phyloP scores from a whole-genome alignment of 1,284 basidiomycete genomes.

The Coriolopsis trogii region DNA sequence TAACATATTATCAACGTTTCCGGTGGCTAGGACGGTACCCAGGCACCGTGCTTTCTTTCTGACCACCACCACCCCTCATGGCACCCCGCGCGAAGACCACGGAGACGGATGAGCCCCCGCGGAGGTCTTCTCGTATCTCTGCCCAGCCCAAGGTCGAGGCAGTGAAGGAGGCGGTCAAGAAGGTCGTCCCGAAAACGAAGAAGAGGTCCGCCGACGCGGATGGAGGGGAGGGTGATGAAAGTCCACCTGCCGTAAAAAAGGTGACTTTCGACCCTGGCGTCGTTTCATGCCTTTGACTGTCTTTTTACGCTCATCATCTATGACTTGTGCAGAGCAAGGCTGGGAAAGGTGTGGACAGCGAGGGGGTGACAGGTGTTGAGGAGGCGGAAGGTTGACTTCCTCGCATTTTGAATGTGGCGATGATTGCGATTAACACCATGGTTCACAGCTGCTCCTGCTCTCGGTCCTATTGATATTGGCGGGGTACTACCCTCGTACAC shows the following conservation, averaged over 20 bases:
- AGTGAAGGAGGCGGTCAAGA: constrained; percentile 22
- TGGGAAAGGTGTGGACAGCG: constrained; percentile 19
- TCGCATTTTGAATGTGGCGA: not conserved
- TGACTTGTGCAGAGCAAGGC: constrained; percentile 24
- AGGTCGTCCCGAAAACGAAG: constrained; percentile 28
- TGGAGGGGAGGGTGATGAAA: constrained; percentile 19
- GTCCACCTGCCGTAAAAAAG: constrained; percentile 33
- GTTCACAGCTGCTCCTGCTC: not conserved
- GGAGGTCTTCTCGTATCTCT: constrained; percentile 34
- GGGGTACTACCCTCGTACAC: constrained; percentile 75
- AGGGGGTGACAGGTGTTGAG: constrained; percentile 13
- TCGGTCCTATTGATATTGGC: constrained; percentile 63
- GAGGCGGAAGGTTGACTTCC: constrained; percentile 7
- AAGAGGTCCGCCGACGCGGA: constrained; percentile 28
- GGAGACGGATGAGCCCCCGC: constrained; percentile 26
- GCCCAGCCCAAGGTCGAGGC: constrained; percentile 33
- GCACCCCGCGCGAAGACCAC: constrained; percentile 26
- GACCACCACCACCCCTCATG: constrained; percentile 20
- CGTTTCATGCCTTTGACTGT: not conserved
- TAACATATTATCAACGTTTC: constrained; percentile 19
- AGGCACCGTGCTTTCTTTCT: constrained; percentile 18
- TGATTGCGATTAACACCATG: not conserved
- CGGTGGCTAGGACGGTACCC: constrained; percentile 11
- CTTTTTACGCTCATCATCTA: not conserved
- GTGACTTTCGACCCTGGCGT: constrained; percentile 15